A percentile compares a stretch with the other conserved stretches of the same genome.
Evolutionary conservation across 164 flowering plant species (phyloP).

Genomic region (Amborella trichopoda): DNA sequence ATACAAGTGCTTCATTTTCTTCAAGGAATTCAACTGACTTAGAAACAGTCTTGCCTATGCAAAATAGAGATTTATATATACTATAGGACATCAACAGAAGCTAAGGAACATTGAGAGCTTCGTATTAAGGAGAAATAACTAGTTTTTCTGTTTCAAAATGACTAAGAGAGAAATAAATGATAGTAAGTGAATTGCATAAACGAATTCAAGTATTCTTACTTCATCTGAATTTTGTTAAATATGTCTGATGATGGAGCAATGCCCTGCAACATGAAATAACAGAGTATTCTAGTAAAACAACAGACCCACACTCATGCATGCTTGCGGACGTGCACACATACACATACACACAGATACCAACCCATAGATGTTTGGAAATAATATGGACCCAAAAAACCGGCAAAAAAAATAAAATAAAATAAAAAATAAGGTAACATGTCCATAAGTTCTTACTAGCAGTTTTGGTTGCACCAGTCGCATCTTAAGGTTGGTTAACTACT

Average conservation of each 20-base stretch:
- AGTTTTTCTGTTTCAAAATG: neutral
- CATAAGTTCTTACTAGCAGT: neutral
- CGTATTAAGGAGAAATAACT: neutral
- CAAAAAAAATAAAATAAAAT: neutral
- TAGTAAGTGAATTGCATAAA: too few relatives aligned
- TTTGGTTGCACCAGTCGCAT: too few relatives aligned
- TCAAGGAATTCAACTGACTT: too few relatives aligned
- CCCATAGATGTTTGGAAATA: neutral
- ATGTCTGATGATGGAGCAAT: constrained; percentile 48
- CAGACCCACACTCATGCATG: neutral
- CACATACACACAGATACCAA: neutral
- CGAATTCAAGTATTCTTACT: constrained; percentile 28
- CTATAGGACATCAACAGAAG: neutral
- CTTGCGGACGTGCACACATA: neutral
- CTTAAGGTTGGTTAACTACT: too few relatives aligned
- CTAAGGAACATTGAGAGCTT: neutral
- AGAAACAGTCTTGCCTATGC: neutral
- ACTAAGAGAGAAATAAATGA: neutral
- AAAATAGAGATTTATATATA: neutral
- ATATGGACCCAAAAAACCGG: neutral
- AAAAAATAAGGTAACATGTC: neutral
- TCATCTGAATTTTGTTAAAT: constrained; percentile 56
- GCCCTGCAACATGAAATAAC: constrained; percentile 27
- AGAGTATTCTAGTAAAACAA: neutral
- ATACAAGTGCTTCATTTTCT: too few relatives aligned